Conservation (phyloP, 768 basidiomycete genomes). For the Leccinum sublutescens region DNA sequence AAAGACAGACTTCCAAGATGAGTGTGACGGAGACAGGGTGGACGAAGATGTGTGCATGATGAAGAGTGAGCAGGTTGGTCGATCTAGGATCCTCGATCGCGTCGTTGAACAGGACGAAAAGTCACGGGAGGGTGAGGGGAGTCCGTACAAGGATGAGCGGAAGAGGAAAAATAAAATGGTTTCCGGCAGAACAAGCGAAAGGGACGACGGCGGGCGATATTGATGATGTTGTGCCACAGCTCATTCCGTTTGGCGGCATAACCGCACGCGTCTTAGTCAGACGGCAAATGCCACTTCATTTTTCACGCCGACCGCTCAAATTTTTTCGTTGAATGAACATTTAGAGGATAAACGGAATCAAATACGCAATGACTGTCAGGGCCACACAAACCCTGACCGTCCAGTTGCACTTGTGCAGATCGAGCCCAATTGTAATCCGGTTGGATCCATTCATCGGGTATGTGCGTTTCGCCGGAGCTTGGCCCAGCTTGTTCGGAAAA, state of each 20-base stretch:
- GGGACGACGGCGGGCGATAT: background rate
- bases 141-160: constrained; percentile 3
- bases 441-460: background rate
- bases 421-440: no score
- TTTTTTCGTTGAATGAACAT: background rate
- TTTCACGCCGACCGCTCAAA: background rate
- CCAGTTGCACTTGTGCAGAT: background rate
- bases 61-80: constrained; percentile 3
- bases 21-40: constrained; percentile 26
- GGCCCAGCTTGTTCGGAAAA: background rate
- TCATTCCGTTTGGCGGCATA: constrained; percentile 14
- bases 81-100: constrained; percentile 28
- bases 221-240: constrained; percentile 5
- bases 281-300: constrained; percentile 28
- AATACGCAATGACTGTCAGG: background rate
- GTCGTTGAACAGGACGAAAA: background rate
- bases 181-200: constrained; percentile 18
- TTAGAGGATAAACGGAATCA: background rate
- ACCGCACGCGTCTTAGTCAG: constrained; percentile 30
- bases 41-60: constrained; percentile 28
- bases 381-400: background rate
- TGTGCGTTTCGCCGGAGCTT: background rate
- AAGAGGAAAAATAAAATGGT: constrained; percentile 18
- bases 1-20: constrained; percentile 72
- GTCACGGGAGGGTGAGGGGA: constrained; percentile 13